Evolutionary conservation across 768 basidiomycete species (phyloP).

Genomic region (Neoboletus magnificus): DNA sequence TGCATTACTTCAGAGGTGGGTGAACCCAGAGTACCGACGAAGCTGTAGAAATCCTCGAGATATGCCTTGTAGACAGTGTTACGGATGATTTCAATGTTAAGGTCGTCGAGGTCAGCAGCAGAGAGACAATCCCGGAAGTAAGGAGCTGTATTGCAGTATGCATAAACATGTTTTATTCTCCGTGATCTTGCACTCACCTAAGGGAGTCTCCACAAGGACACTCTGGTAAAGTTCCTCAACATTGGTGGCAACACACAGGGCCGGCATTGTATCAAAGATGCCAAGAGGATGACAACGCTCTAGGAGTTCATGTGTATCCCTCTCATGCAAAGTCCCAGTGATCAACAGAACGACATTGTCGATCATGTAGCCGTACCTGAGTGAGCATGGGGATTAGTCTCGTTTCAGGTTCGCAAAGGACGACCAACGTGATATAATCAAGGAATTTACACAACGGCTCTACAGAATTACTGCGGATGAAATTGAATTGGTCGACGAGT

Average conservation of each 20-base stretch:
- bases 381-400: conserved; percentile 4
- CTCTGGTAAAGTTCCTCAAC: conserved; percentile 97
- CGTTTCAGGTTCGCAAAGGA: background rate
- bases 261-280: conserved; percentile 97
- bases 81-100: conserved; percentile 99
- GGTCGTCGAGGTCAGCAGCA: conserved; percentile 93
- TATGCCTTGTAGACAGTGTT: conserved; percentile 99
- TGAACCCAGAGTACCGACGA: conserved; percentile 71
- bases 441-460: conserved; percentile 89
- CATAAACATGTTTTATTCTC: background rate
- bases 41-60: conserved; percentile 93
- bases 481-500: conserved; percentile 97
- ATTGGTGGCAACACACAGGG: conserved; percentile 97
- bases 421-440: conserved; percentile 93
- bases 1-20: conserved; percentile 94
- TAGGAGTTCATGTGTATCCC: conserved; percentile 94
- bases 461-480: conserved; percentile 84
- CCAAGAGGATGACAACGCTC: conserved; percentile 97
- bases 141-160: conserved; percentile 51
- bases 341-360: conserved; percentile 98
- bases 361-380: conserved; percentile 98
- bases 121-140: conserved; percentile 97
- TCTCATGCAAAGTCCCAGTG: conserved; percentile 93
- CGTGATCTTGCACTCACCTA: conserved; percentile 58
- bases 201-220: conserved; percentile 94